phyloP scores from a whole-genome alignment of 371 early-diverging fungal species.

The Mucor circinelloides region DNA sequence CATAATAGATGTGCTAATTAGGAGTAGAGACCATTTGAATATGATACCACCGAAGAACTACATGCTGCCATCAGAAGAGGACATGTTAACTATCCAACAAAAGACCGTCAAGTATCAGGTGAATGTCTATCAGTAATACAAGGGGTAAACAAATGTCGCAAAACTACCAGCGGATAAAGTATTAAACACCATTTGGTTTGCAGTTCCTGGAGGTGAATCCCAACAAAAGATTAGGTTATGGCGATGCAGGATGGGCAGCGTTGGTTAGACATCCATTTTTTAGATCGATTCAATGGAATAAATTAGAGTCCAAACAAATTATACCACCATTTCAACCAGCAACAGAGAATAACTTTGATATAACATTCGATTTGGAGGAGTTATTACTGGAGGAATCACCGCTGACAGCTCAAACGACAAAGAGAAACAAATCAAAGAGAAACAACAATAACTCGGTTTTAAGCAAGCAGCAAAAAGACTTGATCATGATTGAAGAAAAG shows the following conservation, averaged over 20 bases:
- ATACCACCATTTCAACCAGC: constrained; percentile 64
- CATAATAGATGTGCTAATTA: not conserved
- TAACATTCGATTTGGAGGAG: constrained; percentile 93
- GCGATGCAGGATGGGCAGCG: constrained; percentile 45
- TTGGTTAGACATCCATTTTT: constrained; percentile 59
- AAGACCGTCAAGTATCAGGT: constrained; percentile 54
- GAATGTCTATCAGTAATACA: constrained; percentile 66
- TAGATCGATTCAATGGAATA: constrained; percentile 49
- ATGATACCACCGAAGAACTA: constrained; percentile 53
- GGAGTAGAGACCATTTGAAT: constrained; percentile 62
- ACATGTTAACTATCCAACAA: constrained; percentile 58
- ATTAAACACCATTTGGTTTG: not conserved
- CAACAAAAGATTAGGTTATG: constrained; percentile 53
- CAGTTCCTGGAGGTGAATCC: constrained; percentile 56
- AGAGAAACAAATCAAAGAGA: constrained; percentile 13
- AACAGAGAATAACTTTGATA: constrained; percentile 86
- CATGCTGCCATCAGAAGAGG: constrained; percentile 60
- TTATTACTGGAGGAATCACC: constrained; percentile 87
- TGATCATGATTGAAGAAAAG: constrained; percentile 58
- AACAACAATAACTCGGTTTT: not conserved
- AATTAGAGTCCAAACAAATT: constrained; percentile 44
- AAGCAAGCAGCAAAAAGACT: constrained; percentile 42
- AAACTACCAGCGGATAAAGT: not conserved
- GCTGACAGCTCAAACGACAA: constrained; percentile 29
- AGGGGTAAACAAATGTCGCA: constrained; percentile 42